These are phyloP conservation scores for Neophaeococcomyces aloes DNA, from an alignment of 2,329 filamentous ascomycete species.

Conservation along the genomic window DNA sequence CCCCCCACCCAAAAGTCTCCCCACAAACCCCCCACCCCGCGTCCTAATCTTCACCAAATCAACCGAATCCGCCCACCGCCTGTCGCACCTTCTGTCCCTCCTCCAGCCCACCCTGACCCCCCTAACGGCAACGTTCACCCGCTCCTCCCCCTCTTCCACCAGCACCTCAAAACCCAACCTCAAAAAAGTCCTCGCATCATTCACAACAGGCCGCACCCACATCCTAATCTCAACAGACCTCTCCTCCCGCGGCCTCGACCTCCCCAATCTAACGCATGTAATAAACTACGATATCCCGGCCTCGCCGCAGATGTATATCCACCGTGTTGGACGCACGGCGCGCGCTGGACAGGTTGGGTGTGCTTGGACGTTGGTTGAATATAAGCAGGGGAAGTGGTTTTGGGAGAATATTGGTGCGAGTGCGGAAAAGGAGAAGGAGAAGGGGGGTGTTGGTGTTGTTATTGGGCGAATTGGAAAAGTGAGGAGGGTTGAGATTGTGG, in stretches of 20 bases:
- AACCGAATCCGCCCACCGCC: conserved; percentile 73
- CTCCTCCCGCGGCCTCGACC: conserved; percentile 86
- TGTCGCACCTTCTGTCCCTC: conserved; percentile 76
- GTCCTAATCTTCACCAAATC: conserved; percentile 92
- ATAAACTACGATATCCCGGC: conserved; percentile 92
- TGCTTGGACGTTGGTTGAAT: conserved; percentile 76
- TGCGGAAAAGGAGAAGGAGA: conserved; percentile 28
- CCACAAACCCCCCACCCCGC: conserved; percentile 65
- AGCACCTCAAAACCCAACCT: conserved; percentile 49
- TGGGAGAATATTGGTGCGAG: conserved; percentile 65
- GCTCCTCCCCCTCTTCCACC: conserved; percentile 54
- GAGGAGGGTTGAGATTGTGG: conserved; percentile 10
- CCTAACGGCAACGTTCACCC: conserved; percentile 74
- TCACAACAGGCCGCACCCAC: conserved; percentile 79
- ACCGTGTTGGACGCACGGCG: conserved; percentile 88
- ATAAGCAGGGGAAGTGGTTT: conserved; percentile 83
- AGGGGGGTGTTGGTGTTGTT: conserved; percentile 2
- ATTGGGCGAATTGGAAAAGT: conserved; percentile 10
- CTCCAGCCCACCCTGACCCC: conserved; percentile 82
- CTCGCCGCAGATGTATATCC: conserved; percentile 93
- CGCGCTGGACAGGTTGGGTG: conserved; percentile 72
- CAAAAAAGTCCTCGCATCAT: conserved; percentile 67
- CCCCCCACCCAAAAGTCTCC: conserved; percentile 84
- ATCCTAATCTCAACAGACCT: conserved; percentile 94
- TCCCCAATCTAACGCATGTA: conserved; percentile 80